Evolutionary conservation across 768 basidiomycete species (phyloP).

Genomic region (Boletus speciosus): DNA sequence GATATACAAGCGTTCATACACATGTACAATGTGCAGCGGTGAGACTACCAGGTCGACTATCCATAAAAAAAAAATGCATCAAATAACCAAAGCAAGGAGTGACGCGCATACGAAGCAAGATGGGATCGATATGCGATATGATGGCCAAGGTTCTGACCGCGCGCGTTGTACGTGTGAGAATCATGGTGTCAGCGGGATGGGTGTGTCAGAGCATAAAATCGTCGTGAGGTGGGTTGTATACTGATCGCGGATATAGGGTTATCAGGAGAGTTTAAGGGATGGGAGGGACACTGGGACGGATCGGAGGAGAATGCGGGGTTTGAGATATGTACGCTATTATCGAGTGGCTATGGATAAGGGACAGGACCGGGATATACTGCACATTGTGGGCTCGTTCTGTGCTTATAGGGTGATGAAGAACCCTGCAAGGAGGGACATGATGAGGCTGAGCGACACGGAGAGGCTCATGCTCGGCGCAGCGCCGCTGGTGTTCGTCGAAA

Average conservation of each 20-base stretch:
- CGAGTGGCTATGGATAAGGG: background rate
- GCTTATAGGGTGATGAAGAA: slow-evolving; percentile 8
- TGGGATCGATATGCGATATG: too few relatives aligned
- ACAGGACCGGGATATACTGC: background rate
- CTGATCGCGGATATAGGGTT: background rate
- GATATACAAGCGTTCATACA: background rate
- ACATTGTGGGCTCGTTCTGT: background rate
- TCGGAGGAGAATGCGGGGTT: background rate
- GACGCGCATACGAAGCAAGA: background rate
- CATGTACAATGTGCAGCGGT: background rate
- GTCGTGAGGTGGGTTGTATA: background rate
- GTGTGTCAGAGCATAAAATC: background rate
- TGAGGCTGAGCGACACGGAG: slow-evolving; percentile 15
- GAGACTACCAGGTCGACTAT: background rate
- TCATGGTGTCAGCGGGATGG: background rate
- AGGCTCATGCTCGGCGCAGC: slow-evolving; percentile 4
- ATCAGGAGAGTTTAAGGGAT: background rate
- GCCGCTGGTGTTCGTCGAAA: background rate
- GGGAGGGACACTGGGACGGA: background rate
- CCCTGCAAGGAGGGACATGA: slow-evolving; percentile 7
- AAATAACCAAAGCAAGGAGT: background rate
- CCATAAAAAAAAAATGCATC: background rate
- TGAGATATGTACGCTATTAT: background rate
- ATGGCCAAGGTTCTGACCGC: background rate
- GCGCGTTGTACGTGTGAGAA: background rate